Percentiles rank a stretch among this genome's conserved stretches.
Evolutionary conservation across 2,329 filamentous ascomycete genomes (phyloP).

Genomic region (Colletotrichum truncatum): DNA sequence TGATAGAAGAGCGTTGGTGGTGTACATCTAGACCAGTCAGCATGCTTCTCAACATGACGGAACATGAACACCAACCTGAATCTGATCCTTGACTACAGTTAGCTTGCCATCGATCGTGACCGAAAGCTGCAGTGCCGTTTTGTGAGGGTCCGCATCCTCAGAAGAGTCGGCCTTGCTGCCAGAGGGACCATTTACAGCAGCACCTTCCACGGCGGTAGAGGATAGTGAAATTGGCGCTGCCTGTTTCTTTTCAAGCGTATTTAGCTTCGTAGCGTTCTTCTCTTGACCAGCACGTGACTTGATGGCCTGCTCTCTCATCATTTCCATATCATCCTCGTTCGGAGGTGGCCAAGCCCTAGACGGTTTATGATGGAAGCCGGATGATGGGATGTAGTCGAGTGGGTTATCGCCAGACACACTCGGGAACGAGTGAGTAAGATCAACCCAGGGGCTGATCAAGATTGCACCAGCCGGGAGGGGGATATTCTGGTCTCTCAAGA

Average conservation of each 20-base stretch:
- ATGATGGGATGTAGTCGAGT: conserved; percentile 86
- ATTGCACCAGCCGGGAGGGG: conserved; percentile 90
- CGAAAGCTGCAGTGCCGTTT: conserved; percentile 54
- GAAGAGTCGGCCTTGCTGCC: neutral
- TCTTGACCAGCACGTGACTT: conserved; percentile 41
- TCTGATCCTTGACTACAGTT: conserved; percentile 86
- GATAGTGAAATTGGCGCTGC: conserved; percentile 39
- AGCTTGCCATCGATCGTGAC: conserved; percentile 76
- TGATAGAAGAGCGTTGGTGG: conserved; percentile 83
- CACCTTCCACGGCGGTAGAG: conserved; percentile 27
- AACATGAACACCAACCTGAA: conserved; percentile 69
- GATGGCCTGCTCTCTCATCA: conserved; percentile 60
- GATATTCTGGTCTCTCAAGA: conserved; percentile 82
- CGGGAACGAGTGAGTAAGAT: conserved; percentile 94
- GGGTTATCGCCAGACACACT: conserved; percentile 79
- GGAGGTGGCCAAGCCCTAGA: conserved; percentile 93
- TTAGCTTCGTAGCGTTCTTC: conserved; percentile 34
- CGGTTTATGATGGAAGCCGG: conserved; percentile 91
- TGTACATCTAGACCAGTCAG: conserved; percentile 62
- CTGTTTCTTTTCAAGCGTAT: conserved; percentile 42
- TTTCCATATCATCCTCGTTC: conserved; percentile 76
- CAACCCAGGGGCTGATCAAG: conserved; percentile 94
- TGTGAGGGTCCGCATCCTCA: conserved; percentile 31
- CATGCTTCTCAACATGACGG: too few relatives aligned
- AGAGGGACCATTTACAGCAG: conserved; percentile 9